A percentile compares a stretch with the other conserved stretches of the same genome.
phyloP scores from a whole-genome alignment of 2,329 filamentous ascomycete genomes.

The Xylaria sp. region DNA sequence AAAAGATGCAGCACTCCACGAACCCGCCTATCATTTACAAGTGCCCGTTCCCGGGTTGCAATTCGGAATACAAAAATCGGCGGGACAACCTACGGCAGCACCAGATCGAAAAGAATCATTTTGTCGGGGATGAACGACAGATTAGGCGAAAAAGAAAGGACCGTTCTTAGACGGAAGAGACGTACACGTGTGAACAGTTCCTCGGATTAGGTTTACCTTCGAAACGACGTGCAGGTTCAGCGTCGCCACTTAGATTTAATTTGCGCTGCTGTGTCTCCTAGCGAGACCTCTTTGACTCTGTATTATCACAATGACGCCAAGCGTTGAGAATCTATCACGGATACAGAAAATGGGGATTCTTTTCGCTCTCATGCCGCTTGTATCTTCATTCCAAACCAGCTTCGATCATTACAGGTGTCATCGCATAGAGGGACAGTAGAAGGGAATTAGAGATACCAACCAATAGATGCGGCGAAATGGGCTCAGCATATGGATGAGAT shows the following conservation, averaged over 20 bases:
- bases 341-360: conserved; percentile 23
- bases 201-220: conserved; percentile 16
- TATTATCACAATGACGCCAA: conserved; percentile 1
- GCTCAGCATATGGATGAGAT: conserved; percentile 16
- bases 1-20: conserved; percentile 63
- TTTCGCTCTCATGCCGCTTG: conserved; percentile 12
- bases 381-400: not conserved
- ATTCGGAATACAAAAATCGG: conserved; percentile 66
- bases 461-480: conserved; percentile 27
- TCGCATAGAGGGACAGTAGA: conserved; percentile 23
- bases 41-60: conserved; percentile 65
- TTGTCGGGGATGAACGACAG: conserved; percentile 58
- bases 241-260: conserved; percentile 27
- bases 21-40: conserved; percentile 63
- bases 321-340: conserved; percentile 18
- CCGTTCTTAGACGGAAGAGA: conserved; percentile 21
- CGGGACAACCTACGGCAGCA: conserved; percentile 67
- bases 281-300: conserved; percentile 12
- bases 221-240: conserved; percentile 27
- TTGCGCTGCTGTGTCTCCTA: conserved; percentile 13
- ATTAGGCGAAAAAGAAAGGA: conserved; percentile 60
- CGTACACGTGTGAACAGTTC: conserved; percentile 15
- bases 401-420: conserved; percentile 1
- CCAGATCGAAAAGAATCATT: conserved; percentile 67
- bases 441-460: conserved; percentile 31